phyloP scores from a whole-genome alignment of 2,329 filamentous ascomycete species.

The Amphichorda felina region DNA sequence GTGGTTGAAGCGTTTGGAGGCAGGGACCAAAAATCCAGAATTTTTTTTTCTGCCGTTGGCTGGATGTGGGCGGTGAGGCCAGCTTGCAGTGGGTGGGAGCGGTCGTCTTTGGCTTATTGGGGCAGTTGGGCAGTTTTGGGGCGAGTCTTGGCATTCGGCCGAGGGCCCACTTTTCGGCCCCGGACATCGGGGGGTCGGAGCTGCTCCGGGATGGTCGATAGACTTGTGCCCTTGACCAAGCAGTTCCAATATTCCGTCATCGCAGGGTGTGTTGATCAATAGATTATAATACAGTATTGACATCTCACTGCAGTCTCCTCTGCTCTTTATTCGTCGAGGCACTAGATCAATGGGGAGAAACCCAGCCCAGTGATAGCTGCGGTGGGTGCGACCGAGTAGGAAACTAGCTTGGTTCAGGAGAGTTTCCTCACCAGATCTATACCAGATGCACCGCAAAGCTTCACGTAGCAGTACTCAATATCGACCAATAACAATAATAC shows the following conservation, averaged over 20 bases:
- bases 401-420: too few relatives aligned
- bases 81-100: background rate
- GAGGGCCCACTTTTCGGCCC: background rate
- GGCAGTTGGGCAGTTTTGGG: background rate
- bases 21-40: constrained; percentile 12
- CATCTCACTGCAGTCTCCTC: too few relatives aligned
- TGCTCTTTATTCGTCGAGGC: background rate
- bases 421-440: too few relatives aligned
- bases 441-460: too few relatives aligned
- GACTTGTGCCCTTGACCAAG: background rate
- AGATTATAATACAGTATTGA: too few relatives aligned
- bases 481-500: too few relatives aligned
- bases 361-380: background rate
- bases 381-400: too few relatives aligned
- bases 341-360: background rate
- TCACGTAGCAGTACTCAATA: too few relatives aligned
- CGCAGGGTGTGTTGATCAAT: background rate
- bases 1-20: background rate
- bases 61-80: constrained; percentile 10
- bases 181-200: too few relatives aligned
- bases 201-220: too few relatives aligned
- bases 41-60: constrained; percentile 13
- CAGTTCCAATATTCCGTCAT: background rate
- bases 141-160: background rate
- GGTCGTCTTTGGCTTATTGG: background rate